Percentiles rank a stretch among this genome's conserved stretches.
These are phyloP conservation scores for Monosporascus ibericus DNA, from an alignment of 2,329 filamentous ascomycete genomes.

Conservation along the genomic window DNA sequence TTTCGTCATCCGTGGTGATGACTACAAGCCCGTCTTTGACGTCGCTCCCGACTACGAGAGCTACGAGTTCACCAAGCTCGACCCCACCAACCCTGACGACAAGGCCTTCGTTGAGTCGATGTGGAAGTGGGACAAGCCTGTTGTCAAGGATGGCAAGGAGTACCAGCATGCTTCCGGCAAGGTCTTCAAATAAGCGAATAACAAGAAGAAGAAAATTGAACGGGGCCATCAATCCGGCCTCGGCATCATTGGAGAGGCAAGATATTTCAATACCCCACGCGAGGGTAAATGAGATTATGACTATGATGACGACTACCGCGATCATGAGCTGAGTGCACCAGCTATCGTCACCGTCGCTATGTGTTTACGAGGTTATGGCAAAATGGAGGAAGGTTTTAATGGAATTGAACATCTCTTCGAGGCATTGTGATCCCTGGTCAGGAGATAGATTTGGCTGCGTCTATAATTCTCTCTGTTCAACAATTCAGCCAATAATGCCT, in stretches of 20 bases:
- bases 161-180: slow-evolving; percentile 88
- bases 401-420: neutral
- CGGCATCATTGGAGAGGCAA: neutral
- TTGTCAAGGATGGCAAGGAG: slow-evolving; percentile 76
- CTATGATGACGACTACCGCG: neutral
- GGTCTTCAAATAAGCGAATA: slow-evolving; percentile 85
- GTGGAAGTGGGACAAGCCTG: slow-evolving; percentile 89
- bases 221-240: neutral
- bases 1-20: slow-evolving; percentile 90
- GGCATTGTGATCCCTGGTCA: neutral
- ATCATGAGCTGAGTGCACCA: neutral
- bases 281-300: neutral
- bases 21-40: slow-evolving; percentile 80
- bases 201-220: neutral
- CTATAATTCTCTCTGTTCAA: neutral
- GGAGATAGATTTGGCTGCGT: neutral
- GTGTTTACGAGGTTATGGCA: neutral
- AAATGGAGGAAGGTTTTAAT: neutral
- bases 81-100: slow-evolving; percentile 80
- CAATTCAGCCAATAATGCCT: too few species aligned
- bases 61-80: slow-evolving; percentile 95
- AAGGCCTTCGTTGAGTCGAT: slow-evolving; percentile 76
- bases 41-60: slow-evolving; percentile 96
- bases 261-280: neutral
- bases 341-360: neutral